Base-by-base conservation (phyloP, 257 asterid genomes). In the Scutellaria baicalensis region DNA sequence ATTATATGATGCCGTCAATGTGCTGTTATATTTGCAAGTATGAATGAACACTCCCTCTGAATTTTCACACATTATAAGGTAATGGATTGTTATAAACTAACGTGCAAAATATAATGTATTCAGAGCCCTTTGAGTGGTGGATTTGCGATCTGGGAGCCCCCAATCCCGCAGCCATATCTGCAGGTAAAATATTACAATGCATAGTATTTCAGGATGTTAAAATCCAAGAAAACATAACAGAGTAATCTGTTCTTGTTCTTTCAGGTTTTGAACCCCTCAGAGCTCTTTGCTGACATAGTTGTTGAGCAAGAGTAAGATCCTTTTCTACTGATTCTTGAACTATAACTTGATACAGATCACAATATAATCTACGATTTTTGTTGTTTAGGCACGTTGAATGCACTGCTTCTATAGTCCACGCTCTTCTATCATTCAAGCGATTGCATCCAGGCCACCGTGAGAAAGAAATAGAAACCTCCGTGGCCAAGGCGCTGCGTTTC, bases 241-340 rank as follows among this genome's bases (percentile, higher is more conserved):
- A 27, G 3, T 27, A 27, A 2, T 27, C 3, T 27, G 33, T 2
- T 27, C 33, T 9, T 58, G 52, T 18, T 31, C 2, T 39, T 59
- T 56, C 71, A 86, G 87, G 83, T 78, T 56, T 73, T 91, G 82
- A 91, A 91, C 72, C 96, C 97, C 31, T 83, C 97, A 0, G 96
- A 91, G 77, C 77, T 88, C 14, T 88, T 91, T 59, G 96, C 92
- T 0, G 95, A 88, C 69, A 85, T 86, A 33, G 91, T 91, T 6
- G 89, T 91, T 4, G 97, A 91, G 71, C 75, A 80, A 75, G 95
- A 88, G 96, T 91, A 82, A 69, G 90, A 73, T 64, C 59, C 47
- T 50, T 27, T 27, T 27, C 33, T 27, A 27, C 33, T 27, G 33
- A 58, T 6, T 39, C 47, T 10, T 50, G 4, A 51, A 16, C 27